Evolutionary conservation across 2,329 filamentous ascomycete species (phyloP), one percentile per base, ranked within the genome.

Genomic region (Cyphellophora attinorum): DNA sequence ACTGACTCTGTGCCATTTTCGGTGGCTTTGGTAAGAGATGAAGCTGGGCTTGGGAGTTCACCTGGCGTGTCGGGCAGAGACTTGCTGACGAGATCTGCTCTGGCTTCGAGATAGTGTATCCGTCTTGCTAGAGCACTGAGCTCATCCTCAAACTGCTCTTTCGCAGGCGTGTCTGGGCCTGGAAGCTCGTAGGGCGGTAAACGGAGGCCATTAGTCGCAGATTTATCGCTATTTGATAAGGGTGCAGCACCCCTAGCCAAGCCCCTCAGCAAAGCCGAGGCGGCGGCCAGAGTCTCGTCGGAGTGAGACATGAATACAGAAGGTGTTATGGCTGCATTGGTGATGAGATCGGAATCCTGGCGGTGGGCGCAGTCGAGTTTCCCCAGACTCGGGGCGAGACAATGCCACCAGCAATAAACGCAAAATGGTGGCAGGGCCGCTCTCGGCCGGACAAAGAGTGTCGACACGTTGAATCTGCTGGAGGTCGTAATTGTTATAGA

Each of bases 61-160:
- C 80, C 86, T 31, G 86, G 85, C 6, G 85, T 91, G 53, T 88
- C 80, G 49, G 85, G 85, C 50, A 88, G 72, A 37, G 61, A 68
- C 44, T 70, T 64, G 45, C 70, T 68, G 39, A 71, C 58, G 38
- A 72, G 65, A 52, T 72, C 74, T 46, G 83, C 81, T 61, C 81
- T 81, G 49, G 76, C 76, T 66, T 96, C 88, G 49, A 96, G 75
- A 46, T 79, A 76, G 45, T 86, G 81, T 48, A 96, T 76, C 47
- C 91, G 73, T 42, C 78, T 65, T 40, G 80, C 74, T 44, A 96
- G 73, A 37, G 83, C 80, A 33, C 80, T 74, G 38, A 98, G 73
- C 62, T 96, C 89, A 40, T 72, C 70, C 62, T 96, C 86, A 41
- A 96, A 74, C 19, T 72, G 72, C 47, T 74, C 70, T 64, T 96